A percentile compares a stretch with the other conserved stretches of the same genome.
Conservation (phyloP, 768 basidiomycete species). For the Sarcodon sp. region DNA sequence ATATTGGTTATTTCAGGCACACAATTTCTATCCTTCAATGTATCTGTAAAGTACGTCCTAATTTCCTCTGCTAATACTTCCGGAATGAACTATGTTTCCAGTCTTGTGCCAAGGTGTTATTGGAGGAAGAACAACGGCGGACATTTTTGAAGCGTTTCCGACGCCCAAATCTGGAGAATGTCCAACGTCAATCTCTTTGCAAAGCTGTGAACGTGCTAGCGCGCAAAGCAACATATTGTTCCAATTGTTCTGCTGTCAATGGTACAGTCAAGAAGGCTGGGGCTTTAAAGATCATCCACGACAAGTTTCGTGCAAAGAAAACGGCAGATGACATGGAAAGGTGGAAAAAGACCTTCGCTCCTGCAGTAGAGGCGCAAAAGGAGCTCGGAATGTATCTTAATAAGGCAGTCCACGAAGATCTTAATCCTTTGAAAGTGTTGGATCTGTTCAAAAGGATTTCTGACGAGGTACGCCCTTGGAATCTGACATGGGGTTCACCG, state of each 20-base stretch:
- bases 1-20: slow-evolving; percentile 97
- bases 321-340: slow-evolving; percentile 79
- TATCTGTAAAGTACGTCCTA: slow-evolving; percentile 80
- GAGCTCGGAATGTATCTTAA: slow-evolving; percentile 76
- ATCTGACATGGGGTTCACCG: neutral
- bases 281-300: slow-evolving; percentile 91
- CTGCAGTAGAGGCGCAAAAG: slow-evolving; percentile 77
- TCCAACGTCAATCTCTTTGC: slow-evolving; percentile 69
- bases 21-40: slow-evolving; percentile 87
- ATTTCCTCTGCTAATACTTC: neutral
- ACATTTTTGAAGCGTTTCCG: slow-evolving; percentile 84
- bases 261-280: slow-evolving; percentile 95
- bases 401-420: slow-evolving; percentile 83
- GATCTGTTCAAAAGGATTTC: slow-evolving; percentile 89
- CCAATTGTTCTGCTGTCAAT: slow-evolving; percentile 87
- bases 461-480: slow-evolving; percentile 49
- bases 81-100: slow-evolving; percentile 13
- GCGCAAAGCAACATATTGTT: slow-evolving; percentile 86
- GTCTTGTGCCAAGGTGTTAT: slow-evolving; percentile 87
- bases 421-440: slow-evolving; percentile 89
- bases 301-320: slow-evolving; percentile 94
- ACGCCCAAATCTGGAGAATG: slow-evolving; percentile 80
- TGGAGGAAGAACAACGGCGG: slow-evolving; percentile 81
- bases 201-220: slow-evolving; percentile 81
- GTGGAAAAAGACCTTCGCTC: slow-evolving; percentile 71